Percentiles rank a stretch among this genome's conserved stretches.
Evolutionary conservation across 805 yeast genomes (phyloP).

Genomic region (Komagataella pastoris): DNA sequence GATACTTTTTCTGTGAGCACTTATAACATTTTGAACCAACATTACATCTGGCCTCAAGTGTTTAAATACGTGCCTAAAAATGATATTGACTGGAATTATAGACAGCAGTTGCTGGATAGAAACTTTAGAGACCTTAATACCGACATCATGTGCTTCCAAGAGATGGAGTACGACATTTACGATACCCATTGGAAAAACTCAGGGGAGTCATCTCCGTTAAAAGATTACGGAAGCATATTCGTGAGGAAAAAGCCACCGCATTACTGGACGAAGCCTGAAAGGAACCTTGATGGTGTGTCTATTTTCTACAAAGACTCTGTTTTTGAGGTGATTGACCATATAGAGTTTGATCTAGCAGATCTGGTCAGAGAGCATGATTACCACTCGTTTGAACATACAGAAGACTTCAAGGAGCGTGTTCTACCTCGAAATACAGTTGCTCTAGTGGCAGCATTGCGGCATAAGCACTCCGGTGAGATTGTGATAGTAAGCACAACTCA

Average conservation of each 20-base stretch:
- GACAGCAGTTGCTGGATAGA: slow-evolving; percentile 28
- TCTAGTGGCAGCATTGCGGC: slow-evolving; percentile 32
- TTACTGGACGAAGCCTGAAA: slow-evolving; percentile 34
- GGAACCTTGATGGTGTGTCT: slow-evolving; percentile 48
- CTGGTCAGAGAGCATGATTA: slow-evolving; percentile 12
- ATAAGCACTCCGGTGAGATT: slow-evolving; percentile 22
- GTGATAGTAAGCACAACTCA: slow-evolving; percentile 46
- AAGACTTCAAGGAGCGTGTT: slow-evolving; percentile 21
- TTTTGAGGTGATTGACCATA: slow-evolving; percentile 25
- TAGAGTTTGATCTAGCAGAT: slow-evolving; percentile 19
- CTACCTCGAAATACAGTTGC: slow-evolving; percentile 43
- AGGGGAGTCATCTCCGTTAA: slow-evolving; percentile 3
- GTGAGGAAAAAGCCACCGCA: slow-evolving; percentile 35
- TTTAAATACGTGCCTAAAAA: slow-evolving; percentile 34
- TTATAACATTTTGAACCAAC: slow-evolving; percentile 21
- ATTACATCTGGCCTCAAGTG: slow-evolving; percentile 48
- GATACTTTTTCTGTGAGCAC: slow-evolving; percentile 16
- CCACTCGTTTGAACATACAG: slow-evolving; percentile 17
- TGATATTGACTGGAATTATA: slow-evolving; percentile 33
- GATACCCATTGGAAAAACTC: slow-evolving; percentile 21
- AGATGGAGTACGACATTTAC: slow-evolving; percentile 31
- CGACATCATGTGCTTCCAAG: slow-evolving; percentile 51
- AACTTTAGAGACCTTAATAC: slow-evolving; percentile 23
- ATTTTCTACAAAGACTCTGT: slow-evolving; percentile 34
- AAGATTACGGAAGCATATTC: slow-evolving; percentile 30